phyloP scores from a whole-genome alignment of 2,329 filamentous ascomycete species.

The Neobulgaria alba region DNA sequence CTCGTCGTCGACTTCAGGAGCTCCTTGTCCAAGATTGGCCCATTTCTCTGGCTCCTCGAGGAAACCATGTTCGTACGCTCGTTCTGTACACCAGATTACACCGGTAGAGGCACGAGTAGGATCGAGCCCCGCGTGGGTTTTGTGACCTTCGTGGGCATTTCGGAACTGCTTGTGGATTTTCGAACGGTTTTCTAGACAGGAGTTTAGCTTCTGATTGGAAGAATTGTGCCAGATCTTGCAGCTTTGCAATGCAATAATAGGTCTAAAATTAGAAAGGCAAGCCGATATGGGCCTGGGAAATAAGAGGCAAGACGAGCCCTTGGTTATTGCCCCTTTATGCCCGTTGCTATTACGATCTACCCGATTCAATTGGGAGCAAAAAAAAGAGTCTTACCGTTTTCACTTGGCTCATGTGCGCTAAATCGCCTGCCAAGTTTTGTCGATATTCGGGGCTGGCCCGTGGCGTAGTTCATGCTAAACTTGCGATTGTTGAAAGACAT shows the following conservation, averaged over 20 bases:
- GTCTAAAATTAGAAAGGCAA: no score
- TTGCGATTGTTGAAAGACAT: conserved; percentile 46
- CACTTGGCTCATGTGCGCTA: conserved; percentile 48
- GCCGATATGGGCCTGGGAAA: no score
- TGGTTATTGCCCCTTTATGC: no score
- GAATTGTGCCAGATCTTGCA: neutral
- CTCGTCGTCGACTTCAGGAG: conserved; percentile 87
- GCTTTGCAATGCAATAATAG: no score
- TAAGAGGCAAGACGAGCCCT: no score
- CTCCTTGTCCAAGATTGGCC: conserved; percentile 92
- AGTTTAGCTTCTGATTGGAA: neutral
- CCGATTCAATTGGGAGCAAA: no score
- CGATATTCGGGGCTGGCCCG: conserved; percentile 47
- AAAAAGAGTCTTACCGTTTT: conserved; percentile 39
- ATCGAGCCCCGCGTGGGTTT: conserved; percentile 84
- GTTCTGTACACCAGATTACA: conserved; percentile 87
- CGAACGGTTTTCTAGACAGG: conserved; percentile 61
- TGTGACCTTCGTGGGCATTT: conserved; percentile 81
- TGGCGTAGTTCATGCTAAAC: conserved; percentile 60
- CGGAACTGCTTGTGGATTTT: conserved; percentile 86
- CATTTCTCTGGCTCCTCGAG: conserved; percentile 71
- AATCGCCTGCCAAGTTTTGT: conserved; percentile 39
- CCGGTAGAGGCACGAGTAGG: conserved; percentile 82
- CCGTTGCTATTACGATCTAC: no score
- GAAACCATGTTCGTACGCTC: conserved; percentile 83